Percentiles rank a stretch among this genome's conserved stretches.
Evolutionary conservation across 192 early-diverging fungal species (phyloP).

Genomic region (Piromyces finnis): DNA sequence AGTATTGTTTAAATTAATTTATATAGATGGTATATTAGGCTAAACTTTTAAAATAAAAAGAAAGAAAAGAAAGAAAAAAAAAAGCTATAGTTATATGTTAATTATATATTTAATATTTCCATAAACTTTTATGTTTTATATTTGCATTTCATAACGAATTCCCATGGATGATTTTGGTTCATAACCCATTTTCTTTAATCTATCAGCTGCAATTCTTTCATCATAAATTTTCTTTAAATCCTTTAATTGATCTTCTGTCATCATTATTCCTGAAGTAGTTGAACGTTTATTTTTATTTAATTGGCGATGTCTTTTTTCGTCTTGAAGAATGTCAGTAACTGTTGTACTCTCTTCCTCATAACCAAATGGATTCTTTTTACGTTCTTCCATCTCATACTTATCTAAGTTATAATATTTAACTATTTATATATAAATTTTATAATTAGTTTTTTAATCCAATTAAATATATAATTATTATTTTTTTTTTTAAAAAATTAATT

Average conservation of each 20-base stretch:
- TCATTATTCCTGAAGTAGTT: slow-evolving; percentile 1
- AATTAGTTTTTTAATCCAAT: background rate
- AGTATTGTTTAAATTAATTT: too few relatives aligned
- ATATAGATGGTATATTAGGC: too few relatives aligned
- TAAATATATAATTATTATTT: background rate
- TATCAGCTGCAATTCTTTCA: slow-evolving; percentile 17
- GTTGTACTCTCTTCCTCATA: slow-evolving; percentile 1
- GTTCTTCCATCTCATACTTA: background rate
- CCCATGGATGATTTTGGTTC: slow-evolving; percentile 18
- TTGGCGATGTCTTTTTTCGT: background rate
- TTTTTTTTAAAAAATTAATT: slow-evolving; percentile 9
- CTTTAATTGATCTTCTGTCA: slow-evolving; percentile 12
- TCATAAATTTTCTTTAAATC: slow-evolving; percentile 21
- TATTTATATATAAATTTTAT: slow-evolving; percentile 4
- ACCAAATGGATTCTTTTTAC: background rate
- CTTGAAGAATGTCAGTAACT: background rate
- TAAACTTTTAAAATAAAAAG: too few relatives aligned
- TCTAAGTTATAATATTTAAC: slow-evolving; percentile 4
- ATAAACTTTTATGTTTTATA: too few relatives aligned
- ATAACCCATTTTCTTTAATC: slow-evolving; percentile 18
- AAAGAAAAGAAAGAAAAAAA: too few relatives aligned
- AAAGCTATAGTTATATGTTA: too few relatives aligned
- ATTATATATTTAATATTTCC: too few relatives aligned
- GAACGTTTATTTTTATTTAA: background rate
- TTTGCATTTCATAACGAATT: slow-evolving; percentile 18